These are phyloP conservation scores for Globisporangium orthogonon DNA, from an alignment of 352 stramenopile species.

Conservation along the genomic window DNA sequence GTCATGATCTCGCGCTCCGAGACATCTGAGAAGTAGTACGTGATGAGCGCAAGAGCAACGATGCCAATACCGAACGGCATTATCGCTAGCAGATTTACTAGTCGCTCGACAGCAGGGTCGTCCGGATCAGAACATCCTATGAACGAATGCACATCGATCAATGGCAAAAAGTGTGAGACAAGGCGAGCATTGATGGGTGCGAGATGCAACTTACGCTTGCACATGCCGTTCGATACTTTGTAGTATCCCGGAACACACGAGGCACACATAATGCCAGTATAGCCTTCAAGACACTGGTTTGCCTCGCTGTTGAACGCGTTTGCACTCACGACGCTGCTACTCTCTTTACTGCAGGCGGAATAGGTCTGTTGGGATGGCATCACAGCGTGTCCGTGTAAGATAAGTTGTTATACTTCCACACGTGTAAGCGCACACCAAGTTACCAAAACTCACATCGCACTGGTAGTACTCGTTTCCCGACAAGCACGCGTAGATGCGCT, in stretches of 20 bases:
- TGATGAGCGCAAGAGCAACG: conserved; percentile 27
- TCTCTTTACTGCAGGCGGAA: conserved; percentile 19
- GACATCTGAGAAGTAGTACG: conserved; percentile 39
- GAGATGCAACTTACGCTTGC: conserved; percentile 32
- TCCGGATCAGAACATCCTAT: conserved; percentile 33
- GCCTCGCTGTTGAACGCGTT: conserved; percentile 11
- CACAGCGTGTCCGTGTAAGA: background rate
- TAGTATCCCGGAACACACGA: conserved; percentile 40
- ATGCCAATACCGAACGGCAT: conserved; percentile 30
- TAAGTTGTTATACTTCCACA: background rate
- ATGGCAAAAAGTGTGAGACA: background rate
- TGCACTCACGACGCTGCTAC: conserved; percentile 1
- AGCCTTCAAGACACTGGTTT: conserved; percentile 42
- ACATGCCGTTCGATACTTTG: conserved; percentile 50
- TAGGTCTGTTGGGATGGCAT: conserved; percentile 14
- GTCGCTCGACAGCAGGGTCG: conserved; percentile 28
- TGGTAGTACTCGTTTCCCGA: conserved; percentile 51
- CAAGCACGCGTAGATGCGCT: conserved; percentile 54
- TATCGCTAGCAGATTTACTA: conserved; percentile 30
- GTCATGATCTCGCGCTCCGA: conserved; percentile 43
- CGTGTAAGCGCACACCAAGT: no score
- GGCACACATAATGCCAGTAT: conserved; percentile 42
- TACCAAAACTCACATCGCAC: conserved; percentile 37
- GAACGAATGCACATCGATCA: background rate
- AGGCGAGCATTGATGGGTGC: background rate